These are phyloP conservation scores for Aspergillus bertholletiae DNA, from an alignment of 495 filamentous ascomycete genomes.

Conservation along the genomic window DNA sequence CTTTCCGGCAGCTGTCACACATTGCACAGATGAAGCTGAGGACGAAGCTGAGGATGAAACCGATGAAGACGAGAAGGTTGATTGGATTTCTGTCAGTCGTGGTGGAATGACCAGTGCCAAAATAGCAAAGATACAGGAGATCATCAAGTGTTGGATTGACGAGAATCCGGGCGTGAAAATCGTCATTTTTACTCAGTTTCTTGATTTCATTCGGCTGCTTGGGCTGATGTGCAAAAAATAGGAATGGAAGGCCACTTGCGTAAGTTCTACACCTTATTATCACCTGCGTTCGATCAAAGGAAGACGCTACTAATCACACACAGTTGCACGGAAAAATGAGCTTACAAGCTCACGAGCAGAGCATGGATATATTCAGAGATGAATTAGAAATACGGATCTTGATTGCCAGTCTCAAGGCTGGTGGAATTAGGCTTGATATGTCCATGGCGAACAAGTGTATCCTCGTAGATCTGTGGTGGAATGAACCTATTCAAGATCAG, in stretches of 20 bases:
- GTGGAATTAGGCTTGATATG: constrained; percentile 50
- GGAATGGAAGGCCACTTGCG: constrained; percentile 22
- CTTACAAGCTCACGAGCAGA: constrained; percentile 19
- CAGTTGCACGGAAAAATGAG: constrained; percentile 33
- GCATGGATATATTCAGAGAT: constrained; percentile 26
- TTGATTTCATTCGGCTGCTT: constrained; percentile 28
- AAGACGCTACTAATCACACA: neutral
- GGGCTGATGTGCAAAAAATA: constrained; percentile 20
- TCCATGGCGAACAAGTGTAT: constrained; percentile 56
- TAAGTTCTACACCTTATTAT: constrained; percentile 10
- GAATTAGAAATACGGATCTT: constrained; percentile 28
- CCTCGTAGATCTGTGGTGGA: constrained; percentile 60
- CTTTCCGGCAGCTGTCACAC: neutral
- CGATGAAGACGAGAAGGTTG: constrained; percentile 12
- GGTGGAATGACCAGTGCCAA: constrained; percentile 25
- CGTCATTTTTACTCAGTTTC: constrained; percentile 40
- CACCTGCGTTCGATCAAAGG: neutral
- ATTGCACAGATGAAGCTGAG: neutral
- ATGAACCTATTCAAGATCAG: constrained; percentile 41
- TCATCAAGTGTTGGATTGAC: constrained; percentile 31
- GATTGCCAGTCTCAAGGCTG: constrained; percentile 43
- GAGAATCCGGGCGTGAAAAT: constrained; percentile 32
- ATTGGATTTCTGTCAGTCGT: constrained; percentile 26
- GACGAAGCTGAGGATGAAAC: constrained; percentile 6
- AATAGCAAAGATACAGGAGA: constrained; percentile 21